Evolutionary conservation across 2,329 filamentous ascomycete species (phyloP).

Genomic region (Aspergillus aculeatus): DNA sequence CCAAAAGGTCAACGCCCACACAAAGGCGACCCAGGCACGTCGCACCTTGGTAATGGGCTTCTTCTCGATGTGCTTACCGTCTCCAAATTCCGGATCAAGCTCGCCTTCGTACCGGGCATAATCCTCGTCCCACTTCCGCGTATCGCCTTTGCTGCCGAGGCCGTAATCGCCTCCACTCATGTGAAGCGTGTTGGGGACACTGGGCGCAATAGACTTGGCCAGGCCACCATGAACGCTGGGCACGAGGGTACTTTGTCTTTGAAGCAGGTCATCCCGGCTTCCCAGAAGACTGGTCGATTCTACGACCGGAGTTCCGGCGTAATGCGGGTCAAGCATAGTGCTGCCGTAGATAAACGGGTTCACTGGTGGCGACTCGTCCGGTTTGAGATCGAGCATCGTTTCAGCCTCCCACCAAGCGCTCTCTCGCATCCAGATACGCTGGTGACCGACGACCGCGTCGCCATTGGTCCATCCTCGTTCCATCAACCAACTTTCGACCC

Average conservation of each 20-base stretch:
- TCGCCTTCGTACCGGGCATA: constrained; percentile 69
- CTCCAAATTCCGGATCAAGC: constrained; percentile 74
- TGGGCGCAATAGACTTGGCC: constrained; percentile 53
- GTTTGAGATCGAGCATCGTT: constrained; percentile 87
- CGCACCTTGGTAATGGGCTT: constrained; percentile 63
- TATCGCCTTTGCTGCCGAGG: constrained; percentile 80
- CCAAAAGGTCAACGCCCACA: constrained; percentile 90
- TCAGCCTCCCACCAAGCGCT: constrained; percentile 97
- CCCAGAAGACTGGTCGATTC: constrained; percentile 62
- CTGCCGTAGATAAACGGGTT: constrained; percentile 54
- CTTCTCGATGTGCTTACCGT: constrained; percentile 73
- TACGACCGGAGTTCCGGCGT: constrained; percentile 56
- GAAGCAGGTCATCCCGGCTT: constrained; percentile 66
- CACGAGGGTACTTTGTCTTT: constrained; percentile 49
- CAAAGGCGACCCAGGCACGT: constrained; percentile 74
- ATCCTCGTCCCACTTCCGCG: constrained; percentile 60
- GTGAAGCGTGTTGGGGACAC: constrained; percentile 54
- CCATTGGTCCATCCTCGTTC: constrained; percentile 98
- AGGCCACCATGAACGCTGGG: constrained; percentile 49
- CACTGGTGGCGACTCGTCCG: constrained; percentile 49
- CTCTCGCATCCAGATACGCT: constrained; percentile 95
- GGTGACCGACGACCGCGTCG: constrained; percentile 84
- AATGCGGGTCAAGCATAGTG: constrained; percentile 65
- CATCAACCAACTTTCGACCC: constrained; percentile 89
- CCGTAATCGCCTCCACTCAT: constrained; percentile 85